Percentiles rank a stretch among this genome's conserved stretches.
Evolutionary conservation across 2,329 filamentous ascomycete species (phyloP).

Genomic region (Fusarium sp.): DNA sequence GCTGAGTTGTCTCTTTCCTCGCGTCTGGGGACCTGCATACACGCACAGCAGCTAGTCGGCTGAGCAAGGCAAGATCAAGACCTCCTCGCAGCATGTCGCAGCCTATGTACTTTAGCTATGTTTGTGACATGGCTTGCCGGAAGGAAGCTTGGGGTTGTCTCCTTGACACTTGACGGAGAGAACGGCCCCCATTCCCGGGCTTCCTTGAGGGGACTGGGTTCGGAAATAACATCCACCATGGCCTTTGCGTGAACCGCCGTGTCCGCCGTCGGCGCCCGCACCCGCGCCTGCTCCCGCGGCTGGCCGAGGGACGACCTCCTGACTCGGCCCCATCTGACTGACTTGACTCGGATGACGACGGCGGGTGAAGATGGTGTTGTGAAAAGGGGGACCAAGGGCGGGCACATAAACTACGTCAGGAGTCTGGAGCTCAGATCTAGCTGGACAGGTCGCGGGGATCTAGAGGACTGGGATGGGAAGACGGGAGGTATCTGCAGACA

Average conservation of each 20-base stretch:
- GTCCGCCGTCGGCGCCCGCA: not conserved
- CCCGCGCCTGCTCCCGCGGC: slow-evolving; percentile 20
- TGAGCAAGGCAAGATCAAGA: slow-evolving; percentile 36
- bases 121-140: slow-evolving; percentile 29
- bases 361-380: slow-evolving; percentile 32
- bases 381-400: slow-evolving; percentile 20
- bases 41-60: slow-evolving; percentile 31
- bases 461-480: slow-evolving; percentile 27
- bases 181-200: slow-evolving; percentile 24
- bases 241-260: slow-evolving; percentile 10
- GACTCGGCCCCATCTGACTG: slow-evolving; percentile 46
- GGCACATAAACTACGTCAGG: slow-evolving; percentile 29
- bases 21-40: slow-evolving; percentile 42
- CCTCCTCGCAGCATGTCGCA: slow-evolving; percentile 19
- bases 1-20: slow-evolving; percentile 48
- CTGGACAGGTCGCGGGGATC: slow-evolving; percentile 23
- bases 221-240: slow-evolving; percentile 20
- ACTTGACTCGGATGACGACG: slow-evolving; percentile 47
- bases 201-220: slow-evolving; percentile 9
- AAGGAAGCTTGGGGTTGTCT: slow-evolving; percentile 29
- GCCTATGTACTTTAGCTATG: slow-evolving; percentile 18
- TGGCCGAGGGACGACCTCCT: slow-evolving; percentile 41
- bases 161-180: slow-evolving; percentile 10
- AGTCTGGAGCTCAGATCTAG: slow-evolving; percentile 39
- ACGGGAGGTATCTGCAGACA: slow-evolving; percentile 20